A percentile compares a stretch with the other conserved stretches of the same genome.
Conservation (phyloP, 805 yeast genomes). For the Kodamaea fukazawae region DNA sequence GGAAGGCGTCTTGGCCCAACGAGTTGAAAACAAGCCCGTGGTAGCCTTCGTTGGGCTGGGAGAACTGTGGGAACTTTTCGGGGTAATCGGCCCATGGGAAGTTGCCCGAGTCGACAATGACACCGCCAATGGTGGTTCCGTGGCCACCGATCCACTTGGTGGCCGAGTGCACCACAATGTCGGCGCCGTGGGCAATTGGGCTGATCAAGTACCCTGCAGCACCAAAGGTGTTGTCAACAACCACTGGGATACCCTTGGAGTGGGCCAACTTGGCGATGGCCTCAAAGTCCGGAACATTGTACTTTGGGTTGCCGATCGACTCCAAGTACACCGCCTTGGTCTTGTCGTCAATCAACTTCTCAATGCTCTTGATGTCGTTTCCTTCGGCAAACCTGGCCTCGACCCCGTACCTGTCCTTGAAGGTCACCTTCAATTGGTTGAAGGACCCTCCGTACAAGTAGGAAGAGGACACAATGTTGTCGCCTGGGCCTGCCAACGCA, state of each 20-base stretch:
- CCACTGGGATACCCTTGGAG: conserved; percentile 81
- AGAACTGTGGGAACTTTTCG: conserved; percentile 86
- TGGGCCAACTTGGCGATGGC: conserved; percentile 74
- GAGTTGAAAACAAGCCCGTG: conserved; percentile 83
- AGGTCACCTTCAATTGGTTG: conserved; percentile 90
- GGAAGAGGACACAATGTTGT: conserved; percentile 83
- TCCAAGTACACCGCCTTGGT: conserved; percentile 91
- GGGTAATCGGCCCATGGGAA: conserved; percentile 89
- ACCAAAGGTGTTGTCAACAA: conserved; percentile 95
- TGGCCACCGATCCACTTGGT: conserved; percentile 99
- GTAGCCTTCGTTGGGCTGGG: conserved; percentile 88
- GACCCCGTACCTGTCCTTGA: conserved; percentile 77
- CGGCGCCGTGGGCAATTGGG: conserved; percentile 89
- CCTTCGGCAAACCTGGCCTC: conserved; percentile 83
- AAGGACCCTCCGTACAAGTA: conserved; percentile 94
- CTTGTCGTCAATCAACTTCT: conserved; percentile 68
- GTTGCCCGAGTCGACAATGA: conserved; percentile 83
- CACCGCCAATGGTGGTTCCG: conserved; percentile 93
- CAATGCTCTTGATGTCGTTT: conserved; percentile 73
- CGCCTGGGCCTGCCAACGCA: conserved; percentile 83
- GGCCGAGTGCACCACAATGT: conserved; percentile 89
- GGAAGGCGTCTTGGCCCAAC: conserved; percentile 75
- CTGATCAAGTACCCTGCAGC: conserved; percentile 88
- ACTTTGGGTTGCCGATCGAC: conserved; percentile 89
- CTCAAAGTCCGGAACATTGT: conserved; percentile 89